phyloP scores from a whole-genome alignment of 192 early-diverging fungal genomes.

The Backusella liffmaniae region DNA sequence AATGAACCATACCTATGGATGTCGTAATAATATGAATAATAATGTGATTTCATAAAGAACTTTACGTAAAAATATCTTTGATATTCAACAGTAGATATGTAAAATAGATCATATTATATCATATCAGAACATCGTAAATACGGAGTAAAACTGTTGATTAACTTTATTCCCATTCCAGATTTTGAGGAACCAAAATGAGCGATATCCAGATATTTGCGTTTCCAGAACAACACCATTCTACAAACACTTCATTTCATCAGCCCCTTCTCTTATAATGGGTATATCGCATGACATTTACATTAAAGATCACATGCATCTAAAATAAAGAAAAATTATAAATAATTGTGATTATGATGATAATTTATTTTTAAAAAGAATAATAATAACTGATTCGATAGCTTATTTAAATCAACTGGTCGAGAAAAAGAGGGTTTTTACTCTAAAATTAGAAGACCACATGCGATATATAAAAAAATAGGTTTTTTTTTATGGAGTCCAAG shows the following conservation, averaged over 20 bases:
- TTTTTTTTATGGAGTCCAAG: not conserved
- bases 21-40: not conserved
- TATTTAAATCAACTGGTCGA: slow-evolving; percentile 3
- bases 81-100: not conserved
- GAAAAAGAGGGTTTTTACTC: not conserved
- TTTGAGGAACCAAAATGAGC: not conserved
- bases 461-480: not conserved
- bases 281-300: not conserved
- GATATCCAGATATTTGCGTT: not conserved
- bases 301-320: not conserved
- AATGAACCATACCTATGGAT: not conserved
- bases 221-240: not conserved
- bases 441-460: slow-evolving; percentile 5
- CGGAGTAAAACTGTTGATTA: not conserved
- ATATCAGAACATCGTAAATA: not conserved
- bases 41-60: not conserved
- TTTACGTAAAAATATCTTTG: not conserved
- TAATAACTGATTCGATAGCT: not conserved
- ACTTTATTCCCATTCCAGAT: not conserved
- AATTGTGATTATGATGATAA: not conserved
- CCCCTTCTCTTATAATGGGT: not conserved
- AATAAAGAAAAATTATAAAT: slow-evolving; percentile 2
- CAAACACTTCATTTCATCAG: not conserved
- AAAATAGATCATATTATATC: not conserved
- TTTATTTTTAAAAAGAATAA: slow-evolving; percentile 1